phyloP scores from a whole-genome alignment of 305 asterid species.

The Fraxinus latifolia region DNA sequence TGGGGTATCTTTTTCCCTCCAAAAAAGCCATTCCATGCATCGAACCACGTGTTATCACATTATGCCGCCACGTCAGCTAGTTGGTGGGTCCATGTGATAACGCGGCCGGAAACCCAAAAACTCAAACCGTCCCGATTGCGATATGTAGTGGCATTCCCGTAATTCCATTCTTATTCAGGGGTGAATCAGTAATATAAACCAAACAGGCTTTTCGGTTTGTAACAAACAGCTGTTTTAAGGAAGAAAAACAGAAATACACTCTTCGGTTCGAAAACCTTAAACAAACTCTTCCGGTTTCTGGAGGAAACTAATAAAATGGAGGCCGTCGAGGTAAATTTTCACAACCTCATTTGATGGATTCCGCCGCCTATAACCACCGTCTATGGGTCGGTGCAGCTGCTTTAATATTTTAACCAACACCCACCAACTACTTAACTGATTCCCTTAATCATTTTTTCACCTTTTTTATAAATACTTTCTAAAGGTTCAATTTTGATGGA shows the following conservation, averaged over 20 bases:
- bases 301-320: constrained; percentile 6
- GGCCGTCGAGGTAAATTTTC: constrained; percentile 8
- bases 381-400: background rate
- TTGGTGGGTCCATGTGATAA: background rate
- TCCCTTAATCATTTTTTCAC: background rate
- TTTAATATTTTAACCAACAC: background rate
- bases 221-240: constrained; percentile 10
- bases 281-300: background rate
- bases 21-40: constrained; percentile 9
- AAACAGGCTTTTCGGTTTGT: background rate
- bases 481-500: background rate
- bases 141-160: background rate
- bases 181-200: background rate
- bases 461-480: background rate
- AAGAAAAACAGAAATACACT: background rate
- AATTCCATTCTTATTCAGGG: background rate
- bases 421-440: background rate
- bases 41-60: constrained; percentile 24
- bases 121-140: constrained; percentile 19
- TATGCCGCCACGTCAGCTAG: constrained; percentile 20
- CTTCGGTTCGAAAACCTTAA: background rate
- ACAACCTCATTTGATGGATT: background rate
- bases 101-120: constrained; percentile 28
- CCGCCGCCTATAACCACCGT: background rate
- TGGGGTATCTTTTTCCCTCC: constrained; percentile 21